Evolutionary conservation across 176 grass and related monocot genomes (phyloP).

Genomic region (Raddia guianensis): DNA sequence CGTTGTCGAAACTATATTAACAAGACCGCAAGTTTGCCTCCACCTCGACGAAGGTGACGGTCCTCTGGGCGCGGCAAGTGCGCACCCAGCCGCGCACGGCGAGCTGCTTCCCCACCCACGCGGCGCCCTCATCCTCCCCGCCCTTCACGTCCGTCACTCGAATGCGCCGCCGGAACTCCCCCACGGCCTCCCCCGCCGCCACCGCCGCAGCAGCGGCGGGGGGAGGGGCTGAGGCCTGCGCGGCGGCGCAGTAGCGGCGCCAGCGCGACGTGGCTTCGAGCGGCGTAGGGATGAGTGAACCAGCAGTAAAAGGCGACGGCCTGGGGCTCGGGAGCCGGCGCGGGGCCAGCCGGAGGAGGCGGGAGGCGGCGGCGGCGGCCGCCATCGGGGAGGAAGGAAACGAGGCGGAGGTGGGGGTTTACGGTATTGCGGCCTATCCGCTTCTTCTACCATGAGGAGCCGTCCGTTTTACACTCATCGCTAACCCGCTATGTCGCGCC

Average conservation of each 20-base stretch:
- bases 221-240: conserved; percentile 42
- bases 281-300: not conserved
- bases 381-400: conserved; percentile 17
- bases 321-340: conserved; percentile 24
- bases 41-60: conserved; percentile 97
- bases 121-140: conserved; percentile 62
- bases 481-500: not conserved
- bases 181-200: conserved; percentile 50
- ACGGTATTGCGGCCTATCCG: conserved; percentile 42
- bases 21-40: not conserved
- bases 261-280: conserved; percentile 29
- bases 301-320: not conserved
- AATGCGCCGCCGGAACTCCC: conserved; percentile 68
- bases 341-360: conserved; percentile 40
- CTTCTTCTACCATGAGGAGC: conserved; percentile 31
- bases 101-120: conserved; percentile 70
- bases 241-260: conserved; percentile 54
- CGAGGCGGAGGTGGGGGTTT: not conserved
- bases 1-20: not conserved
- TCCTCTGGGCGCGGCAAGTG: conserved; percentile 93
- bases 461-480: conserved; percentile 19
- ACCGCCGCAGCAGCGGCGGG: conserved; percentile 17
- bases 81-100: conserved; percentile 85
- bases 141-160: conserved; percentile 76
- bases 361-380: conserved; percentile 47